These are phyloP conservation scores for Beauveria asiatica DNA, from an alignment of 2,329 filamentous ascomycete species.

Conservation along the genomic window DNA sequence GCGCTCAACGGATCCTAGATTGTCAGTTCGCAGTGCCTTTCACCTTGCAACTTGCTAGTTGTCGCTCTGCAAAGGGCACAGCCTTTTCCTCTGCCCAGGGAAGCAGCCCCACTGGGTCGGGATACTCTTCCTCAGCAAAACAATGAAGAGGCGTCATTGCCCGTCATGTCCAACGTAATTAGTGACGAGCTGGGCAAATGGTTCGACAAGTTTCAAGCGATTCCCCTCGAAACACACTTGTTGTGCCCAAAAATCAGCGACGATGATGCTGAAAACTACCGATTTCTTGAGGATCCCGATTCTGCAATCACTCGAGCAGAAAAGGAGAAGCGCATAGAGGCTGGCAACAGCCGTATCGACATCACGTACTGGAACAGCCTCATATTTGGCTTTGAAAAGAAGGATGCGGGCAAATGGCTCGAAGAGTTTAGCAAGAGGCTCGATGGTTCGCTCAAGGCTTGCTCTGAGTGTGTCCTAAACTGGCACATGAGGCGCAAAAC, in stretches of 20 bases:
- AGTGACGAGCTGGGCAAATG: conserved; percentile 33
- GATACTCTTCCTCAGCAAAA: background rate
- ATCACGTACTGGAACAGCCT: conserved; percentile 60
- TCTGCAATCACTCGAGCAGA: conserved; percentile 41
- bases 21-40: background rate
- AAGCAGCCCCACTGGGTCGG: background rate
- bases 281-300: conserved; percentile 36
- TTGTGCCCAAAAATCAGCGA: conserved; percentile 58
- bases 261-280: conserved; percentile 56
- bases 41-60: background rate
- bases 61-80: background rate
- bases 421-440: conserved; percentile 50
- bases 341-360: conserved; percentile 48
- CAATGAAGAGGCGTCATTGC: background rate
- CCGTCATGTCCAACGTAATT: conserved; percentile 6
- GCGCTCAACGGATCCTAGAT: background rate
- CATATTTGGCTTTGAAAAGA: conserved; percentile 57
- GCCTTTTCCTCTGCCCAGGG: background rate
- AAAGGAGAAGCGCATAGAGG: conserved; percentile 44
- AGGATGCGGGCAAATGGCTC: conserved; percentile 51
- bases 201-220: conserved; percentile 34
- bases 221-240: conserved; percentile 49
- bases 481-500: conserved; percentile 63
- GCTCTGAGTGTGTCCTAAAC: conserved; percentile 62
- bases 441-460: conserved; percentile 51